These are phyloP conservation scores for Sequoia sempervirens DNA, from an alignment of 75 land plant species.

Conservation along the genomic window DNA sequence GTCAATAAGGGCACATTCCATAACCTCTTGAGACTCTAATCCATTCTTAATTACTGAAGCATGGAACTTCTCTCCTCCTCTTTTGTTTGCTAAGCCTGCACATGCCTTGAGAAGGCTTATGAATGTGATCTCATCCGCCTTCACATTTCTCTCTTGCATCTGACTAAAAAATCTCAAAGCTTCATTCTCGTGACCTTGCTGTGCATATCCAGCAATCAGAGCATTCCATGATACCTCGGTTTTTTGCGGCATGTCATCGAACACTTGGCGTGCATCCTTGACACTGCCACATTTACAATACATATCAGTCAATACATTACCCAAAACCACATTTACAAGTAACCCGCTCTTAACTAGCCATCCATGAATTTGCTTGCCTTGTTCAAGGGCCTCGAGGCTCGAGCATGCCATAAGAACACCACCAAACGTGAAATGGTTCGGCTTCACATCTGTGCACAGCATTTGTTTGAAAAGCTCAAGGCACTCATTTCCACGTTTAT, in stretches of 20 bases:
- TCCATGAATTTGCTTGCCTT: constrained; percentile 14
- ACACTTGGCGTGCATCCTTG: constrained; percentile 12
- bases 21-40: constrained; percentile 12
- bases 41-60: constrained; percentile 16
- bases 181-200: constrained; percentile 8
- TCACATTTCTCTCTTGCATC: constrained; percentile 14
- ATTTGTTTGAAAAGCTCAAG: constrained; percentile 1
- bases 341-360: constrained; percentile 3
- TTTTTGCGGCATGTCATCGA: constrained; percentile 7
- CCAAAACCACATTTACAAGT: constrained; percentile 5
- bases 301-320: constrained; percentile 17
- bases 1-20: constrained; percentile 28
- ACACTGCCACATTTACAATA: constrained; percentile 15
- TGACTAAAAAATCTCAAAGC: constrained; percentile 18
- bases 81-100: constrained; percentile 16
- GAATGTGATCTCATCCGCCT: constrained; percentile 24
- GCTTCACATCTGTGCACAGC: neutral
- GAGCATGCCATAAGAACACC: constrained; percentile 16
- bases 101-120: constrained; percentile 28
- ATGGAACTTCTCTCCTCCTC: constrained; percentile 19
- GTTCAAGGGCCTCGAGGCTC: neutral
- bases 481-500: constrained; percentile 6
- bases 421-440: constrained; percentile 2
- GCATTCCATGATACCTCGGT: constrained; percentile 35
- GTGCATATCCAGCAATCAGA: constrained; percentile 26